Percentiles rank a stretch among this genome's conserved stretches.
phyloP scores from a whole-genome alignment of 805 yeast species.

The Monosporozyma aquatica region DNA sequence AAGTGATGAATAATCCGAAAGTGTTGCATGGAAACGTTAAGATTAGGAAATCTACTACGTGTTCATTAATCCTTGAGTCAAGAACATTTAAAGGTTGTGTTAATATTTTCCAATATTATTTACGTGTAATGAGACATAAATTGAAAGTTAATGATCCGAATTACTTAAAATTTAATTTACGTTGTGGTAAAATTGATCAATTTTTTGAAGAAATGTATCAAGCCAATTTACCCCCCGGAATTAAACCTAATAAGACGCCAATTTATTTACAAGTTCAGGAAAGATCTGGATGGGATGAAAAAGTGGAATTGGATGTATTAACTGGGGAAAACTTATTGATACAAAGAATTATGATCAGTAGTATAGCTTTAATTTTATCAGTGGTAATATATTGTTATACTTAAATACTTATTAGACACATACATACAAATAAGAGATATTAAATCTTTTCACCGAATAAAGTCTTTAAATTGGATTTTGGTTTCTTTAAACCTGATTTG shows the following conservation, averaged over 20 bases:
- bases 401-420: neutral
- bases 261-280: slow-evolving; percentile 34
- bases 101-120: slow-evolving; percentile 63
- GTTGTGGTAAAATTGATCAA: slow-evolving; percentile 84
- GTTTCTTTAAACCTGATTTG: neutral
- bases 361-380: neutral
- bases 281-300: slow-evolving; percentile 36
- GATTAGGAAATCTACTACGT: slow-evolving; percentile 84
- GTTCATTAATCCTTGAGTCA: slow-evolving; percentile 61
- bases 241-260: slow-evolving; percentile 33
- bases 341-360: neutral
- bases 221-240: slow-evolving; percentile 47
- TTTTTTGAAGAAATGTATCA: slow-evolving; percentile 74
- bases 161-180: slow-evolving; percentile 72
- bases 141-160: slow-evolving; percentile 77
- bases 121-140: slow-evolving; percentile 68
- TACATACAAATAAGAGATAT: too few relatives aligned
- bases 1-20: slow-evolving; percentile 69
- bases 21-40: slow-evolving; percentile 70
- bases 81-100: slow-evolving; percentile 70
- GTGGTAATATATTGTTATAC: neutral
- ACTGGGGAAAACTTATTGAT: neutral
- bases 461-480: neutral
- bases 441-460: neutral
- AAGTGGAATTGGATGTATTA: slow-evolving; percentile 7